A percentile compares a stretch with the other conserved stretches of the same genome.
These are phyloP conservation scores for Clonostachys sp. DNA, from an alignment of 2,329 filamentous ascomycete genomes.

Conservation along the genomic window DNA sequence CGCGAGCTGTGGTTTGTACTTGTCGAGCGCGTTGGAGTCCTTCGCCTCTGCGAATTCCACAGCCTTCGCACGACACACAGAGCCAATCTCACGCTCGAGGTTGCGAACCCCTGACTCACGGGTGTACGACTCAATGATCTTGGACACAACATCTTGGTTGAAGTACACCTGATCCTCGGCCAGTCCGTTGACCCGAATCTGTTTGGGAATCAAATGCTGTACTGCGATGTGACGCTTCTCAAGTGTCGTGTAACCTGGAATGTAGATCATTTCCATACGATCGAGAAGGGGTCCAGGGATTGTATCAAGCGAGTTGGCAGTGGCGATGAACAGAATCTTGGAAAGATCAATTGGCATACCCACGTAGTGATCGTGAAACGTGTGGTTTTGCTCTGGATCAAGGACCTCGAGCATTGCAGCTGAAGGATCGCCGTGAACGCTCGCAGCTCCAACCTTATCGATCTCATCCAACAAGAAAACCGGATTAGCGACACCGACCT, in stretches of 20 bases:
- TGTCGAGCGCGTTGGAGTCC: constrained; percentile 62
- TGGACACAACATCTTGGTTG: constrained; percentile 80
- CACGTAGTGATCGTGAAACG: constrained; percentile 93
- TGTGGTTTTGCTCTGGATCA: constrained; percentile 94
- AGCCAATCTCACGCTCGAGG: constrained; percentile 90
- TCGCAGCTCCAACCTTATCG: constrained; percentile 89
- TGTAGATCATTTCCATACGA: constrained; percentile 92
- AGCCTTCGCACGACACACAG: constrained; percentile 90
- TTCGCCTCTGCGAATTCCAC: constrained; percentile 91
- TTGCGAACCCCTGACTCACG: constrained; percentile 95
- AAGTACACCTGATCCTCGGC: constrained; percentile 70
- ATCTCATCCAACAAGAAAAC: constrained; percentile 97
- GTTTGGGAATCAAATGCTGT: constrained; percentile 93
- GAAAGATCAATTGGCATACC: constrained; percentile 93
- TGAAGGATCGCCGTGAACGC: constrained; percentile 91
- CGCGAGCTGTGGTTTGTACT: constrained; percentile 70
- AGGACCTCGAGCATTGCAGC: constrained; percentile 97
- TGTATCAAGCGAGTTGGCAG: constrained; percentile 89
- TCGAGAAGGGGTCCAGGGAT: constrained; percentile 93
- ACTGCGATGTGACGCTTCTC: constrained; percentile 95
- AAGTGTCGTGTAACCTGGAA: constrained; percentile 93
- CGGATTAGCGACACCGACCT: constrained; percentile 91
- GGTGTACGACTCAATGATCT: constrained; percentile 94
- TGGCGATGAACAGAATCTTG: constrained; percentile 96
- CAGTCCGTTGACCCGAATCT: constrained; percentile 86